These are phyloP conservation scores for Linum usitatissimum DNA, from an alignment of 345 rosid genomes.

Conservation along the genomic window DNA sequence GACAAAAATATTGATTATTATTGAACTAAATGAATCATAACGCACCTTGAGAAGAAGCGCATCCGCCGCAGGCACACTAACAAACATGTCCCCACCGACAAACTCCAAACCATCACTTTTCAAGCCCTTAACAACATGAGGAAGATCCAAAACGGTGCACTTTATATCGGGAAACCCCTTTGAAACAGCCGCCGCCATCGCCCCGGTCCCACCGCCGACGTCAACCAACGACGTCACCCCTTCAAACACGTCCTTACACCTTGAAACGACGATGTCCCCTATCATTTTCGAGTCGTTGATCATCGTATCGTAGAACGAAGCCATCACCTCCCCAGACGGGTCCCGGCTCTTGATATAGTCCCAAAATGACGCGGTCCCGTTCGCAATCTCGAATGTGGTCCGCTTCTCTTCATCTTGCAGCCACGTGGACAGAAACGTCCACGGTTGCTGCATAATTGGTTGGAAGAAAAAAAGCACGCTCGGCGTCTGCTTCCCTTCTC, in stretches of 20 bases:
- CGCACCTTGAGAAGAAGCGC: neutral
- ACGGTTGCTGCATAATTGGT: neutral
- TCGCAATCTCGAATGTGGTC: neutral
- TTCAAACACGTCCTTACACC: conserved; percentile 12
- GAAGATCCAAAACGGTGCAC: conserved; percentile 12
- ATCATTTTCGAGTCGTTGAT: neutral
- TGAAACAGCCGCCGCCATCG: conserved; percentile 7
- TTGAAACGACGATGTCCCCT: neutral
- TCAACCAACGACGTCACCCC: conserved; percentile 9
- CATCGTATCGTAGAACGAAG: neutral
- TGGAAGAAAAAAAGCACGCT: neutral
- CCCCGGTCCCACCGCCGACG: conserved; percentile 22
- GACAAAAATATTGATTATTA: too few species aligned
- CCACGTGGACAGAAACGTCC: neutral
- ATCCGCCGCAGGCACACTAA: neutral
- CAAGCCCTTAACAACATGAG: conserved; percentile 3
- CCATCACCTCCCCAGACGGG: neutral
- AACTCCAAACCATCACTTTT: neutral
- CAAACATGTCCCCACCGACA: conserved; percentile 5
- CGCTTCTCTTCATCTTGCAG: neutral
- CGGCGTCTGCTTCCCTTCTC: neutral
- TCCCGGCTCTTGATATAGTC: neutral
- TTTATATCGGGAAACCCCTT: conserved; percentile 16
- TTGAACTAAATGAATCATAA: too few species aligned
- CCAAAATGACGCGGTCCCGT: conserved; percentile 1